Conservation (phyloP, 805 yeast species). For the Wickerhamiella kazuoi region DNA sequence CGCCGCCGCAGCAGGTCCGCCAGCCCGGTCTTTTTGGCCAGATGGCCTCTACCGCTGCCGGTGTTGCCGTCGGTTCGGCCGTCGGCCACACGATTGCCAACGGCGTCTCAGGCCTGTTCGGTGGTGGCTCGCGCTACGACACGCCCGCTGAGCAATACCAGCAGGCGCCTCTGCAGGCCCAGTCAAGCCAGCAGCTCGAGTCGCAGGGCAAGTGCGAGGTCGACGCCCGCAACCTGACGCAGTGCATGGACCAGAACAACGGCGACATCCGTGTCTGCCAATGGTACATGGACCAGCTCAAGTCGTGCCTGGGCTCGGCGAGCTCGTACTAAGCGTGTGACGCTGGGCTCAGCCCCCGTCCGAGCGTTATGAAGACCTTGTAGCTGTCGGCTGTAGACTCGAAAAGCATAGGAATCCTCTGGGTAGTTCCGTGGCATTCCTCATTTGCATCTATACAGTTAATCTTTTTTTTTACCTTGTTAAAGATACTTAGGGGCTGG, state of each 20-base stretch:
- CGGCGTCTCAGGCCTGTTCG: constrained; percentile 76
- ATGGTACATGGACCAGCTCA: constrained; percentile 89
- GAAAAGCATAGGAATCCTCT: too few species aligned
- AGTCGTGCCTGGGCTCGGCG: constrained; percentile 56
- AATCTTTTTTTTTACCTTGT: too few species aligned
- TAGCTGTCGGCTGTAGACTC: too few species aligned
- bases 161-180: constrained; percentile 24
- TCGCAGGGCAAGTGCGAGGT: constrained; percentile 53
- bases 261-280: constrained; percentile 97
- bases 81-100: constrained; percentile 95
- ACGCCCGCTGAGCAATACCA: constrained; percentile 35
- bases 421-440: too few species aligned
- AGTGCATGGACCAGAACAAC: constrained; percentile 80
- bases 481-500: too few species aligned
- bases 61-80: constrained; percentile 97
- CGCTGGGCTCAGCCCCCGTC: too few species aligned
- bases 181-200: constrained; percentile 22
- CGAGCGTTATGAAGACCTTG: too few species aligned
- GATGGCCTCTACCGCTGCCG: constrained; percentile 98
- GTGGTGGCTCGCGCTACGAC: constrained; percentile 42
- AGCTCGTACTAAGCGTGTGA: neutral
- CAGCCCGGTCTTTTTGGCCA: constrained; percentile 83
- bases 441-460: too few species aligned
- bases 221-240: constrained; percentile 88
- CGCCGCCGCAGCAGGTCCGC: constrained; percentile 27